Percentiles rank a stretch among this genome's conserved stretches.
Evolutionary conservation across 2,329 filamentous ascomycete genomes (phyloP).

Genomic region (Chaetomium globosum): DNA sequence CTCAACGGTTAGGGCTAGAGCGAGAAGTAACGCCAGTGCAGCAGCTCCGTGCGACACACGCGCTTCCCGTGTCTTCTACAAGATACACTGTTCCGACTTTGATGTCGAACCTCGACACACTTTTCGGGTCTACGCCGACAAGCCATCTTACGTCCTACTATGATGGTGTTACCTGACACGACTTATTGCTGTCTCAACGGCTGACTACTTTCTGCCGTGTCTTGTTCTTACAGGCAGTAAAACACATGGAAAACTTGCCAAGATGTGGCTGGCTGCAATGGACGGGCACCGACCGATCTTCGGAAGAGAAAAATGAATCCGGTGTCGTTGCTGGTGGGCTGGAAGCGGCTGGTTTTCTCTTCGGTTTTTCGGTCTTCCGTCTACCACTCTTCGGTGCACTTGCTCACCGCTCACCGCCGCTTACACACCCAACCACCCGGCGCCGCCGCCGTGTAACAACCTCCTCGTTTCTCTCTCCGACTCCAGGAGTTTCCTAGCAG

Average conservation of each 20-base stretch:
- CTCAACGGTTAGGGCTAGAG: constrained; percentile 4
- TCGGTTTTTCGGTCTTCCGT: background rate
- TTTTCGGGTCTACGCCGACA: background rate
- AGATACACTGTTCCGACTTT: background rate
- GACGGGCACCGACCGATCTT: constrained; percentile 2
- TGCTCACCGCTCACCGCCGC: constrained; percentile 17
- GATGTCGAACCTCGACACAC: background rate
- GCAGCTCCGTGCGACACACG: background rate
- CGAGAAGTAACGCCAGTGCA: background rate
- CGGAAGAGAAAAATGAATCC: background rate
- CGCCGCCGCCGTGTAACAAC: constrained; percentile 1
- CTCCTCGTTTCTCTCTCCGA: background rate
- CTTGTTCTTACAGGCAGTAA: constrained; percentile 8
- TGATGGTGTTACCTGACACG: constrained; percentile 16
- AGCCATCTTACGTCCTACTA: background rate
- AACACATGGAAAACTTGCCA: background rate
- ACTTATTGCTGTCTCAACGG: constrained; percentile 18
- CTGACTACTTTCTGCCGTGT: constrained; percentile 12
- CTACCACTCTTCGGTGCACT: background rate
- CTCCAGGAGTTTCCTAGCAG: background rate
- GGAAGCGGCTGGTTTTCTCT: background rate
- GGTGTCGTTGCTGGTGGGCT: background rate
- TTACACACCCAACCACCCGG: background rate
- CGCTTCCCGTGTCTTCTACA: background rate
- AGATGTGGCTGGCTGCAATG: constrained; percentile 10